These are phyloP conservation scores for Erysimum pusillum DNA, from an alignment of 441 rosid species.

Conservation along the genomic window DNA sequence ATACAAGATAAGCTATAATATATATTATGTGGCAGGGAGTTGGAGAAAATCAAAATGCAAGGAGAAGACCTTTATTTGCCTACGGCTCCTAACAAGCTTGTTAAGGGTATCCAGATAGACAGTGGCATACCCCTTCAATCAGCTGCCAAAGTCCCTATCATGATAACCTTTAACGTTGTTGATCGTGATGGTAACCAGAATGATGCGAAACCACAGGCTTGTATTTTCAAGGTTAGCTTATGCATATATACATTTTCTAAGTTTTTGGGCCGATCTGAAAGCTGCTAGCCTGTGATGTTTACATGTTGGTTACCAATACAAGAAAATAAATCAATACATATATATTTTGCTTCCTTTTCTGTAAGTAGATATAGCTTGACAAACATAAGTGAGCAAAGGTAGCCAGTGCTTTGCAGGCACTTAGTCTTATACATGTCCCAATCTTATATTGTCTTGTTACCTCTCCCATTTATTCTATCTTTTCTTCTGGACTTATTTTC, in stretches of 20 bases:
- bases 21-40: conserved; percentile 47
- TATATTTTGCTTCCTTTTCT: not conserved
- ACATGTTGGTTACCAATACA: not conserved
- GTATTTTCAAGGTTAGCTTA: conserved; percentile 59
- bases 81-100: conserved; percentile 44
- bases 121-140: conserved; percentile 65
- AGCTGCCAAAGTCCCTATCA: conserved; percentile 97
- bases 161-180: conserved; percentile 89
- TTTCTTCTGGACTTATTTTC: not conserved
- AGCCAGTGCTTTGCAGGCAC: conserved; percentile 61
- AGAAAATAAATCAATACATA: not conserved
- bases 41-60: conserved; percentile 65
- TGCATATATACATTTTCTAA: conserved; percentile 41
- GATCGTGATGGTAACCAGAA: conserved; percentile 75
- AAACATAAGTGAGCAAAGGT: not conserved
- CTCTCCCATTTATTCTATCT: not conserved
- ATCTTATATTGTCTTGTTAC: not conserved
- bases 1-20: conserved; percentile 29
- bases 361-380: not conserved
- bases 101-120: too few relatives aligned
- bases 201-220: conserved; percentile 83
- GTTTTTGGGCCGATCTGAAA: conserved; percentile 16
- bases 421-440: conserved; percentile 69
- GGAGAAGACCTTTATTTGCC: conserved; percentile 92
- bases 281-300: not conserved